Conservation (phyloP, 2,329 filamentous ascomycete species). For the Clonostachys rhizophaga region DNA sequence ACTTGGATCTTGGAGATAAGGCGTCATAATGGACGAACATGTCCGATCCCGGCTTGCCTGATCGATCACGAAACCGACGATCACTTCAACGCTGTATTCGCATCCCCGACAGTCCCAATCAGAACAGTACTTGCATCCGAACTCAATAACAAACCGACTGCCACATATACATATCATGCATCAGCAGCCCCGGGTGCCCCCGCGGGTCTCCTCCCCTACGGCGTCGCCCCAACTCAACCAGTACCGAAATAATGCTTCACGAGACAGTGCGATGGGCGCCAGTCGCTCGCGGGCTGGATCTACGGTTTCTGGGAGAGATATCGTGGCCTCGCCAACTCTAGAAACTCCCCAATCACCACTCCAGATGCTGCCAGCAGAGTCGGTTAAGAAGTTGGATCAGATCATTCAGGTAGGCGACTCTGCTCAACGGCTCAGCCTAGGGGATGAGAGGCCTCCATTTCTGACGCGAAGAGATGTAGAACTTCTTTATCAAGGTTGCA, state of each 20-base stretch:
- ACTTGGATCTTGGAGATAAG: not conserved
- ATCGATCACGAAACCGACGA: slow-evolving; percentile 4
- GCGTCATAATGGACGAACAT: slow-evolving; percentile 22
- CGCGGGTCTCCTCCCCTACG: slow-evolving; percentile 68
- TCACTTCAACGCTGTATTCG: not conserved
- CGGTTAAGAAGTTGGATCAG: slow-evolving; percentile 79
- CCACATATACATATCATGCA: slow-evolving; percentile 57
- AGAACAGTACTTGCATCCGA: not conserved
- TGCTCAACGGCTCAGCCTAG: not conserved
- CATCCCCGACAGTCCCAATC: not conserved
- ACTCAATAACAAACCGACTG: not conserved
- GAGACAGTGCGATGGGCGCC: slow-evolving; percentile 45
- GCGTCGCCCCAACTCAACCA: slow-evolving; percentile 69
- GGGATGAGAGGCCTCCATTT: no score
- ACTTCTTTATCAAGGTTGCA: slow-evolving; percentile 86
- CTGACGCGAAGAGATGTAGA: slow-evolving; percentile 44
- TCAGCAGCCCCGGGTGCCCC: slow-evolving; percentile 77
- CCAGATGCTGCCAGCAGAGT: slow-evolving; percentile 56
- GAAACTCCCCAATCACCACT: slow-evolving; percentile 29
- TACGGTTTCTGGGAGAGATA: slow-evolving; percentile 32
- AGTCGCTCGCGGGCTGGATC: slow-evolving; percentile 36
- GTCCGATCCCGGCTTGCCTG: slow-evolving; percentile 21
- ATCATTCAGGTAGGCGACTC: slow-evolving; percentile 69
- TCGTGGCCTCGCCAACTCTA: slow-evolving; percentile 41
- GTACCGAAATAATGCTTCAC: slow-evolving; percentile 66